Base-by-base conservation (phyloP, 108 stramenopile genomes). In the Mayamaea pseudoterrestris region DNA sequence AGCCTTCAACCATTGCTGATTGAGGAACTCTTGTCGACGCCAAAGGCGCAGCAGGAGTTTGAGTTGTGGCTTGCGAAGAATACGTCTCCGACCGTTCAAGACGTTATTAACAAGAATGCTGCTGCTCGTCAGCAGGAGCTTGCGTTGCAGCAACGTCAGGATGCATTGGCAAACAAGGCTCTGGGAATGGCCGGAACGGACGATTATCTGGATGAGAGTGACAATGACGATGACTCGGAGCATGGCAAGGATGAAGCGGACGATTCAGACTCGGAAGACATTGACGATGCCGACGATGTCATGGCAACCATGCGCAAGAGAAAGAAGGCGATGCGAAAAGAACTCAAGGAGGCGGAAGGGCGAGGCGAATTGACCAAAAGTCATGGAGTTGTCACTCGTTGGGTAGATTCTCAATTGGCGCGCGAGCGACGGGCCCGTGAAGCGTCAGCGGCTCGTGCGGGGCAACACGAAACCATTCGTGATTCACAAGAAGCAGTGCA, bases 11-110 rank as follows among this genome's bases (percentile, higher is more conserved):
- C 81, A 2, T 26, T 83, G 27, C 69, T 60, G 0, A 55, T 74
- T 16, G 30, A 73, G 16, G 78, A 80, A 47, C 55, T 87, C 26
- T 45, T 87, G 41, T 56, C 77, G 1, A 48, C 37, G 4, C 56
- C 68, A 0, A 35, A 30, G 39, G 62, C 70, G 4, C 66, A 53
- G 47, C 58, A 77, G 35, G 80, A 79, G 50, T 88, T 83, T 58
- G 76, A 88, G 11, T 30, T 61, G 14, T 88, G 85, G 85, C 44
- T 75, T 35, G 48, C 48, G 0, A 54, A 57, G 26, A 71, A 69
- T 61, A 57, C 50, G 18, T 54, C 60, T 20, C 53, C 72, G 13
- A 71, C 76, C 14, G 65, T 71, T 14, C 70, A 65, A 46, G 58
- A 53, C 24, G 27, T 47, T 3, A 74, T 87, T 44, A 69, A 78